Percentiles rank a stretch among this genome's conserved stretches.
Conservation (phyloP, 805 yeast species). For the Candida patagonica region DNA sequence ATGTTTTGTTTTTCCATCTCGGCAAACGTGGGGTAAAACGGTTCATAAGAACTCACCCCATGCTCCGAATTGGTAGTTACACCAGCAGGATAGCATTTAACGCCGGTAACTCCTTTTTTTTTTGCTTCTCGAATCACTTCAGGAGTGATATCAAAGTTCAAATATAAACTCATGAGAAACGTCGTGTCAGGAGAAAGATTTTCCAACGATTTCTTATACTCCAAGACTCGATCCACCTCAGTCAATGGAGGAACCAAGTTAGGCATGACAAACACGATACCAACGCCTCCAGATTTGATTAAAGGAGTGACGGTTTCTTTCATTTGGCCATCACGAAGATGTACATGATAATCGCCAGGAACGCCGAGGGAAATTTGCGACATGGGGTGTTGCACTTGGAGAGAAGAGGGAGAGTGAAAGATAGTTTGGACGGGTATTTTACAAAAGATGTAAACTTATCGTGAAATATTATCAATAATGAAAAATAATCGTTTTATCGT, state of each 20-base stretch:
- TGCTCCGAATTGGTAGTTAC: slow-evolving; percentile 92
- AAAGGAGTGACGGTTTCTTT: slow-evolving; percentile 88
- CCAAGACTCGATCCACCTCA: slow-evolving; percentile 58
- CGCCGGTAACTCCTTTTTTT: slow-evolving; percentile 60
- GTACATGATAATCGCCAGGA: slow-evolving; percentile 81
- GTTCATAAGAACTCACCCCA: slow-evolving; percentile 87
- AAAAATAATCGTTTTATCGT: too few species aligned
- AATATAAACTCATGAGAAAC: slow-evolving; percentile 83
- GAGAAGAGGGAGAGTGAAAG: too few species aligned
- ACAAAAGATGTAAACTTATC: too few species aligned
- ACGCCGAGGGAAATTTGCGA: slow-evolving; percentile 23
- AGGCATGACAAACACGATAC: slow-evolving; percentile 94
- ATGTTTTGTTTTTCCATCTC: slow-evolving; percentile 75
- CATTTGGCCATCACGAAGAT: slow-evolving; percentile 89
- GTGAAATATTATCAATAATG: too few species aligned
- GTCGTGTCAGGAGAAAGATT: slow-evolving; percentile 70
- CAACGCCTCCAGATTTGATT: slow-evolving; percentile 80
- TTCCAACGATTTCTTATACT: slow-evolving; percentile 58
- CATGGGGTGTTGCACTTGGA: too few species aligned
- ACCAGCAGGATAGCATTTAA: slow-evolving; percentile 97
- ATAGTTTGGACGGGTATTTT: too few species aligned
- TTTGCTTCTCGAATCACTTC: slow-evolving; percentile 78
- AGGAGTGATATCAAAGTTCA: slow-evolving; percentile 73
- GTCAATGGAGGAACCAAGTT: slow-evolving; percentile 89
- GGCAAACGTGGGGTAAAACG: slow-evolving; percentile 80